Percentiles rank a stretch among this genome's conserved stretches.
Evolutionary conservation across 441 rosid species (phyloP).

Genomic region (Pelargonium fulgidum): DNA sequence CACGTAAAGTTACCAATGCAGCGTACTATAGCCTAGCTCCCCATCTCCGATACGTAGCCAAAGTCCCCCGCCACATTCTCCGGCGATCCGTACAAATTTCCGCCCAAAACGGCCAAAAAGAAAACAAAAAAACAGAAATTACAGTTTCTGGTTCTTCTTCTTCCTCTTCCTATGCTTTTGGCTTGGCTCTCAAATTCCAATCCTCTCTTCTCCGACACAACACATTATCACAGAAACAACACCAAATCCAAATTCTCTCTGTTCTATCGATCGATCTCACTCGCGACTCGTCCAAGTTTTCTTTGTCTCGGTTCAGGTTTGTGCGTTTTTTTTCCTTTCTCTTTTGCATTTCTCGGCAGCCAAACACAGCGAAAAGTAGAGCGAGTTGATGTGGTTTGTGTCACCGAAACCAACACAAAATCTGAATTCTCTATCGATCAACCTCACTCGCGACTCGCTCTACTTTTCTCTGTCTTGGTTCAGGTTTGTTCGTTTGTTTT

Average conservation of each 20-base stretch:
- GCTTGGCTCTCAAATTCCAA: not conserved
- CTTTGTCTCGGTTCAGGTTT: not conserved
- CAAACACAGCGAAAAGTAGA: not conserved
- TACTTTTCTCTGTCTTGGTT: not conserved
- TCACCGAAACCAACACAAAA: too few relatives aligned
- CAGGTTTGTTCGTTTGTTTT: not conserved
- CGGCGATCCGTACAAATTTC: constrained; percentile 1
- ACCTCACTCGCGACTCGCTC: not conserved
- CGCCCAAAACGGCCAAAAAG: not conserved
- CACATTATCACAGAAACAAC: too few relatives aligned
- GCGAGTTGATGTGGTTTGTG: not conserved
- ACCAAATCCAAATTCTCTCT: not conserved
- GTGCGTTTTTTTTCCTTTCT: not conserved
- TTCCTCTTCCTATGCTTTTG: too few relatives aligned
- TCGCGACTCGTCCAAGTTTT: too few relatives aligned
- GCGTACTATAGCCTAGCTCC: not conserved
- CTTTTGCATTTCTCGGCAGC: not conserved
- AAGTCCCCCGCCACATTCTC: not conserved
- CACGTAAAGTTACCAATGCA: not conserved
- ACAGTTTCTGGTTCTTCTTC: not conserved
- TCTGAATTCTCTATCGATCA: not conserved
- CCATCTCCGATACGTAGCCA: not conserved
- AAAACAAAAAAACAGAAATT: not conserved
- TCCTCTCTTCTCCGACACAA: not conserved
- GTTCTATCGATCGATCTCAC: not conserved